Base-by-base conservation (phyloP, 495 filamentous ascomycete genomes). In the Lasiosphaeria miniovina region DNA sequence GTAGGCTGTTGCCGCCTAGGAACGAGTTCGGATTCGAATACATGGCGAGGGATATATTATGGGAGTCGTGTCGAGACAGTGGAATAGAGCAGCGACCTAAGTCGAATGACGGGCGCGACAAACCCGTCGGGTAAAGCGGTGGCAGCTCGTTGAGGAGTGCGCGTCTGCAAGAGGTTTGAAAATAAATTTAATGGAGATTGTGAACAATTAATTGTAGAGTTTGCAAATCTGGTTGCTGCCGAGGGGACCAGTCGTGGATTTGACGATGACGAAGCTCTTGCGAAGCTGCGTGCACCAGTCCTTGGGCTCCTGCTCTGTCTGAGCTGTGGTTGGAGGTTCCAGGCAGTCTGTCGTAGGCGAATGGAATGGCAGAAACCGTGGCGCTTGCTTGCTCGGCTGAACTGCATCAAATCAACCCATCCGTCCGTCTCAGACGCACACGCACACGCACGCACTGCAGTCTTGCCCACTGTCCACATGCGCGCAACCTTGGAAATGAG, bases 21-120 rank as follows among this genome's bases (percentile, higher is more conserved):
- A 86, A 96, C 52, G 90, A 87, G 79, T 87, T 92, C 59, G 91
- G 90, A 69, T 88, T 89, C 46, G 91, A 93, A 78, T 87, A 96
- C 92, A 96, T 96, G 77, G 72, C 61, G 52, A 34, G 58, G 38
- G 50, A 35, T 33, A 35, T 33, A 51, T 61, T 34, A 43, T 61
- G 52, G 51, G 35, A 15, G 32, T 15, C 15, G 43, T 50, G 17
- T 43, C 58, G 36, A 50, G 57, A 45, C 49, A 31, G 32, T 8
- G 32, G 38, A 35, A 43, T 17, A 14, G 43, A 54, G 36, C 43
- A 55, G n/a, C 45, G 36, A 34, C 41, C 6, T 11, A 10, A 36
- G 32, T 36, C 41, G 52, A n/a, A 11, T 12, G 12, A 14, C 43
- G 11, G 43, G 15, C 1, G 43, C 11, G 43, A 46, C 24, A 24